Evolutionary conservation across 2,329 filamentous ascomycete species (phyloP), one percentile per base, ranked within the genome.

Genomic region (Remersonia thermophila): DNA sequence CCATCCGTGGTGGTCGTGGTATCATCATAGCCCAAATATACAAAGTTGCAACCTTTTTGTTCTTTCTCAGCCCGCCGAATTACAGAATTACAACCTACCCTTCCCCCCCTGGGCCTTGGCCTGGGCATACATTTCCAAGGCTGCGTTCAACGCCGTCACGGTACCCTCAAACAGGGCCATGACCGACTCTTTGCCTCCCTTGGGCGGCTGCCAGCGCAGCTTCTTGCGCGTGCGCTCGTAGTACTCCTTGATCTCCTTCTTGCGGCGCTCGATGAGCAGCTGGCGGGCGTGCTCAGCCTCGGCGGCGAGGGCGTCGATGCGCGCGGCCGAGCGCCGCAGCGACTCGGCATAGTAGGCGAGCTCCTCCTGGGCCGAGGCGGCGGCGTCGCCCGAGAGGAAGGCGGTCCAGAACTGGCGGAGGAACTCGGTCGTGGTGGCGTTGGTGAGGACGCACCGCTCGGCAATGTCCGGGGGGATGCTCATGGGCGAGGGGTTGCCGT

Each of bases 341-440:
- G 86, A 89, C 54, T 93, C 83, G 7, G 82, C 77, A 32, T 95
- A 69, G 43, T 83, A 85, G 6, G 78, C 76, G 11, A 95, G 69
- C 58, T 98, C 89, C 29, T 69, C 69, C 1, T 84, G 83, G 25
- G 84, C 78, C 41, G 84, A 79, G 1, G 83, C 63, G 52, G 95
- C 84, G 11, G 87, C 89, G 52, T 95, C 84, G 11, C 87, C 89
- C 0, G 87, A 95, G 17, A 93, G 69, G 52, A 93, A 98, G 0
- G 87, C 77, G 25, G 75, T 72, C 89, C 89, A 98, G 63, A 98
- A 98, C 56, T 96, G 93, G 50, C 89, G 83, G n/a, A 98, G 65
- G 51, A 96, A 98, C 53, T 98, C 91, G 27, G 83, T 80, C 0
- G 85, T 93, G 0, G 91, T 98, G 36, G 87, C 87, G 55, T 96